Conservation (phyloP, 2,329 filamentous ascomycete genomes). For the Sclerotinia subarctica region DNA sequence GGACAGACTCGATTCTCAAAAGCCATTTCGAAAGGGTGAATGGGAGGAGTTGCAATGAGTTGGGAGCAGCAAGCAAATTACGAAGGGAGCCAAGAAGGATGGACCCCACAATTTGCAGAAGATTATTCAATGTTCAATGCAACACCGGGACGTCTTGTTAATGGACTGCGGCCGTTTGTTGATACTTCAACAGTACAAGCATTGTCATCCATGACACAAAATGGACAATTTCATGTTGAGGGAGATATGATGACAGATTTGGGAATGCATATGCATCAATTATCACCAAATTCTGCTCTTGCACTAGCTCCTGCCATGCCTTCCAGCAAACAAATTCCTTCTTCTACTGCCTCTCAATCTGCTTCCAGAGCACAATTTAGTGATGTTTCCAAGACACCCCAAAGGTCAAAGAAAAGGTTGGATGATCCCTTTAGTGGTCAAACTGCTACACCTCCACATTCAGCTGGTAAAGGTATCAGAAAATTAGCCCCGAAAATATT, state of each 20-base stretch:
- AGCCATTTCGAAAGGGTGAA: conserved; percentile 8
- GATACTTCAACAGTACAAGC: conserved; percentile 32
- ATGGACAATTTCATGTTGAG: conserved; percentile 49
- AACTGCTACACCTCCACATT: conserved; percentile 59
- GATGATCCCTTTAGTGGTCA: conserved; percentile 42
- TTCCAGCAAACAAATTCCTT: conserved; percentile 55
- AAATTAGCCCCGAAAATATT: conserved; percentile 48
- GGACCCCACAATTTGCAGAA: conserved; percentile 62
- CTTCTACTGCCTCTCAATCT: conserved; percentile 49
- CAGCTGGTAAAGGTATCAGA: conserved; percentile 51
- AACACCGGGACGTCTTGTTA: conserved; percentile 57
- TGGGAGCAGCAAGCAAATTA: conserved; percentile 53
- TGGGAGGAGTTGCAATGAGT: conserved; percentile 55
- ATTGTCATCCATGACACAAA: conserved; percentile 38
- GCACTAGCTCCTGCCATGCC: conserved; percentile 52
- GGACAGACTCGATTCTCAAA: conserved; percentile 12
- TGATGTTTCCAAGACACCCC: conserved; percentile 42
- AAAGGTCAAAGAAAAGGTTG: conserved; percentile 39
- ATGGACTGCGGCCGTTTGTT: conserved; percentile 33
- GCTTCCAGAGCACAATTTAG: conserved; percentile 30
- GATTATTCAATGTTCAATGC: conserved; percentile 64
- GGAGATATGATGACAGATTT: conserved; percentile 51
- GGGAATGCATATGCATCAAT: conserved; percentile 61
- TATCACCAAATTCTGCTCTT: conserved; percentile 51
- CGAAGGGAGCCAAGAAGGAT: conserved; percentile 48